phyloP scores from a whole-genome alignment of 805 yeast genomes.

The Priceomyces castillae region DNA sequence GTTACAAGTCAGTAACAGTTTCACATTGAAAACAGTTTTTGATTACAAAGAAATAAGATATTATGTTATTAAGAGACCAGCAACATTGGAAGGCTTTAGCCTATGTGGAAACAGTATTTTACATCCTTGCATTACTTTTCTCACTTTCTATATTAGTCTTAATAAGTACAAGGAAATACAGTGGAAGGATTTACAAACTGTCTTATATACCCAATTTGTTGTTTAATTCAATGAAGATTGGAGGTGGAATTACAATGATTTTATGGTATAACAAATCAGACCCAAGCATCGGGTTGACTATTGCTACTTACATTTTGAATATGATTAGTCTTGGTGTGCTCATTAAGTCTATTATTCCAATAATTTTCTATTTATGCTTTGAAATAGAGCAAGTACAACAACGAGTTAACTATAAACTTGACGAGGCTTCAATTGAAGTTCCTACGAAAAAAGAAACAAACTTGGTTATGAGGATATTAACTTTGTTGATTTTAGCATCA shows the following conservation, averaged over 20 bases:
- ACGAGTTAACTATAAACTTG: neutral
- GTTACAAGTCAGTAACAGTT: no score
- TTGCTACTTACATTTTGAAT: slow-evolving; percentile 15
- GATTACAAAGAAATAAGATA: no score
- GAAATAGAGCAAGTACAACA: neutral
- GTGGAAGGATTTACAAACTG: neutral
- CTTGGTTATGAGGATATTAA: neutral
- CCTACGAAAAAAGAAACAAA: neutral
- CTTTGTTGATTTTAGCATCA: neutral
- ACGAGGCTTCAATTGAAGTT: neutral
- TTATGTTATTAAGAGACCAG: neutral
- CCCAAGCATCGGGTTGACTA: slow-evolving; percentile 8
- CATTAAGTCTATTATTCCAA: slow-evolving; percentile 10
- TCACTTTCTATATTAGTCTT: neutral
- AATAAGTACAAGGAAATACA: neutral
- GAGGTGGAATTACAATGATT: slow-evolving; percentile 12
- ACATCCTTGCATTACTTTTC: neutral
- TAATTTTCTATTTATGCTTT: neutral
- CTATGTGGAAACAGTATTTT: neutral
- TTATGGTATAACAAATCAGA: slow-evolving; percentile 8
- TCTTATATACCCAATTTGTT: slow-evolving; percentile 7
- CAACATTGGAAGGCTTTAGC: neutral
- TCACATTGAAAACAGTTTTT: no score
- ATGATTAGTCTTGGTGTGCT: slow-evolving; percentile 14
- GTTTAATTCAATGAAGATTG: slow-evolving; percentile 10